Evolutionary conservation across 2,329 filamentous ascomycete genomes (phyloP).

Genomic region (Zarea fungicola): DNA sequence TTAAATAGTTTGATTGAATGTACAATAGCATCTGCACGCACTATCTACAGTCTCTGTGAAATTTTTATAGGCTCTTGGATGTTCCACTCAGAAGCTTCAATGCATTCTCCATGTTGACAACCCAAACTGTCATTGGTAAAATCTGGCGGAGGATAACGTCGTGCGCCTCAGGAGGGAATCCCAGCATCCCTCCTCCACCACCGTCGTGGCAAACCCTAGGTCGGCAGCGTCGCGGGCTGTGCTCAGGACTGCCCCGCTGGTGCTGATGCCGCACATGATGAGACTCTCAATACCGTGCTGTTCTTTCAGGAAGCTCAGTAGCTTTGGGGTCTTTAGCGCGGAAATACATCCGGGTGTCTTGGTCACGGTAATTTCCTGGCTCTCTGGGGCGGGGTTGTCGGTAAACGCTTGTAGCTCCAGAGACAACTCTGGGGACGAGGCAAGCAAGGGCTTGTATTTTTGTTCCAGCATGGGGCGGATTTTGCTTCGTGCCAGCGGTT

Average conservation of each 20-base stretch:
- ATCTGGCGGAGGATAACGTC: neutral
- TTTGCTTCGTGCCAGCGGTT: neutral
- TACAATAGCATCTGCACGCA: neutral
- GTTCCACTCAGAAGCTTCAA: neutral
- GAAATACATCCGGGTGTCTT: slow-evolving; percentile 4
- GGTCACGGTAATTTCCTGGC: neutral
- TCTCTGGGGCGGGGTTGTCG: neutral
- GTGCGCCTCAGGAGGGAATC: neutral
- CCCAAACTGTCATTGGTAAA: slow-evolving; percentile 1
- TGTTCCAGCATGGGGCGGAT: neutral
- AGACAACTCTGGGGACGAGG: neutral
- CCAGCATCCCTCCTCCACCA: neutral
- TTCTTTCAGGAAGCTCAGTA: neutral
- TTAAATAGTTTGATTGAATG: neutral
- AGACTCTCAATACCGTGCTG: neutral
- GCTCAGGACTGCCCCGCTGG: slow-evolving; percentile 1
- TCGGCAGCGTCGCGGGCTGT: slow-evolving; percentile 5
- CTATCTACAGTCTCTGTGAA: no score
- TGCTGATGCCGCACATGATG: neutral
- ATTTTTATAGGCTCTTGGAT: neutral
- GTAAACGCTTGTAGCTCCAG: neutral
- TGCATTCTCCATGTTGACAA: neutral
- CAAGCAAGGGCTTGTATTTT: neutral
- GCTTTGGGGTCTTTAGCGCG: neutral
- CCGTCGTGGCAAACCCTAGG: neutral